Percentiles rank a stretch among this genome's conserved stretches.
phyloP scores from a whole-genome alignment of 2,329 filamentous ascomycete genomes.

The Allantophomopsis lycopodina region DNA sequence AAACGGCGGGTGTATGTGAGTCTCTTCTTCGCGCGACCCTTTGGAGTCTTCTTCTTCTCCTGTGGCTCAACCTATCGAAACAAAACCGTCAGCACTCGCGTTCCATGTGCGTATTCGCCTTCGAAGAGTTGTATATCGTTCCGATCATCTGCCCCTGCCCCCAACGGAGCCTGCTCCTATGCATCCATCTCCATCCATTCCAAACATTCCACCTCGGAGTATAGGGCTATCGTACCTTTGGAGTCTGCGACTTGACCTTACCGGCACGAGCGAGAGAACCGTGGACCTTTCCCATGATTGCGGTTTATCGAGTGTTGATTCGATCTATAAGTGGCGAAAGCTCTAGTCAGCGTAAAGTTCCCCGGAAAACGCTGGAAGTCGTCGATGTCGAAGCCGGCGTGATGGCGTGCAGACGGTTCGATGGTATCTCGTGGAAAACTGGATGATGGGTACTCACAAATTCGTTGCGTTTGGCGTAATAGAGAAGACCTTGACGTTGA shows the following conservation, averaged over 20 bases:
- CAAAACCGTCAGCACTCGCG: neutral
- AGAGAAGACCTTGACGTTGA: no score
- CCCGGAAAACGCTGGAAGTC: neutral
- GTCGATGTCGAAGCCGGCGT: no score
- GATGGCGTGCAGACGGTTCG: no score
- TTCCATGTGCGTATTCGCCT: neutral
- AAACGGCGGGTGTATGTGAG: conserved; percentile 94
- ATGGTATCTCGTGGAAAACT: no score
- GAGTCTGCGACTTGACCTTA: conserved; percentile 96
- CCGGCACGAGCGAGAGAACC: conserved; percentile 89
- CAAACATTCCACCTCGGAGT: conserved; percentile 3
- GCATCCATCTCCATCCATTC: no score
- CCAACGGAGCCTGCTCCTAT: no score
- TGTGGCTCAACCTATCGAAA: conserved; percentile 1
- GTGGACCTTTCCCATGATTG: conserved; percentile 86
- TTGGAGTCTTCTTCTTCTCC: conserved; percentile 67
- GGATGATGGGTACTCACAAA: no score
- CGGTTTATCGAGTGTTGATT: conserved; percentile 18
- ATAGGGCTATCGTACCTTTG: conserved; percentile 52
- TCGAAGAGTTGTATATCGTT: no score
- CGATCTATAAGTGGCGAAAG: conserved; percentile 13
- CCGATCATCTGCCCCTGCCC: no score
- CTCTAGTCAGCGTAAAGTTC: conserved; percentile 5
- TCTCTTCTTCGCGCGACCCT: conserved; percentile 96
- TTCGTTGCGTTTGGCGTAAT: no score